Percentiles rank a stretch among this genome's conserved stretches.
These are phyloP conservation scores for Didymellaceae sp. DNA, from an alignment of 2,329 filamentous ascomycete genomes.

Conservation along the genomic window DNA sequence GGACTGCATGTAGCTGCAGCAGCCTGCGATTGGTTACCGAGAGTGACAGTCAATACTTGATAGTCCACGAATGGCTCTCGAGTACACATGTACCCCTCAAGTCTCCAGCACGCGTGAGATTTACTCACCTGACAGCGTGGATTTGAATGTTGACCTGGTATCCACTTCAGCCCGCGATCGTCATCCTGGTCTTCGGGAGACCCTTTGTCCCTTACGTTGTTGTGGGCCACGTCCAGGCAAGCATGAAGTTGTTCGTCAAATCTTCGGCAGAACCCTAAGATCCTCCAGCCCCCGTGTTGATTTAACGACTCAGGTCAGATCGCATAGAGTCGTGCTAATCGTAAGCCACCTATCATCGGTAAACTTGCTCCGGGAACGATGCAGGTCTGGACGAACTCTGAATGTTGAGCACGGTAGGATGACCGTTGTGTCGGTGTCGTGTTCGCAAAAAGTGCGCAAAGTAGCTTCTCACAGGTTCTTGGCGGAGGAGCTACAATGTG, in stretches of 20 bases:
- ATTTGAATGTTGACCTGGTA: constrained; percentile 20
- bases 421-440: constrained; percentile 24
- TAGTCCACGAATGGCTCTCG: constrained; percentile 44
- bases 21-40: constrained; percentile 45
- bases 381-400: constrained; percentile 28
- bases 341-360: constrained; percentile 22
- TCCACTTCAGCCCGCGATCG: constrained; percentile 11
- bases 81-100: constrained; percentile 37
- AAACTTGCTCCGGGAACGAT: constrained; percentile 19
- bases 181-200: constrained; percentile 27
- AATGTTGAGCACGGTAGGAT: constrained; percentile 29
- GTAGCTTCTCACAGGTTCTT: constrained; percentile 20
- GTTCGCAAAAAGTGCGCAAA: constrained; percentile 23
- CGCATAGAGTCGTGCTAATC: constrained; percentile 12
- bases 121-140: constrained; percentile 46
- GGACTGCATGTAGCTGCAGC: constrained; percentile 19
- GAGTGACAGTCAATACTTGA: constrained; percentile 42
- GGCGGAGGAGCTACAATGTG: constrained; percentile 29
- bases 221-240: constrained; percentile 12
- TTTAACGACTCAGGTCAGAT: constrained; percentile 8
- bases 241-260: constrained; percentile 6
- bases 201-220: constrained; percentile 17
- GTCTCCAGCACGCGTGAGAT: constrained; percentile 25
- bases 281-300: not conserved
- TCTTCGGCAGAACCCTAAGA: constrained; percentile 5